Conservation (phyloP, 441 rosid species). For the Croton setiger region DNA sequence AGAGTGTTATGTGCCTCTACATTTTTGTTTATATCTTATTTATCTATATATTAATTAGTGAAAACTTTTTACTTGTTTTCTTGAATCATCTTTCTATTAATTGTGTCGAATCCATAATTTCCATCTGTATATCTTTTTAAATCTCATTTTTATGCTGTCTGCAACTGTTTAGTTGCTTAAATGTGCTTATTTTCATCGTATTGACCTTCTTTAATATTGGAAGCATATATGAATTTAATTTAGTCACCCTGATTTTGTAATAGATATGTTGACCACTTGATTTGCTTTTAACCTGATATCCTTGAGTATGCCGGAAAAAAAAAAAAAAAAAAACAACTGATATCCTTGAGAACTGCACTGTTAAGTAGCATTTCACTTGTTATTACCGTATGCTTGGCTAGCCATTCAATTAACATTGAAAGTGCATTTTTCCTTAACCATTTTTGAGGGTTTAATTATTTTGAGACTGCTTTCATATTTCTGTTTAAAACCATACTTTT, state of each 20-base stretch:
- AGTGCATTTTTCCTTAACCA: neutral
- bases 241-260: no score
- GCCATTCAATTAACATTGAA: neutral
- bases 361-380: neutral
- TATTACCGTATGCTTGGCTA: neutral
- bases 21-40: neutral
- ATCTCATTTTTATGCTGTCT: neutral
- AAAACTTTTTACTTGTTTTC: neutral
- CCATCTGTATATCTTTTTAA: neutral
- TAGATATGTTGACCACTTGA: neutral
- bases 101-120: neutral
- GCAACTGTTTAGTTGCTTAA: neutral
- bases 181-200: slow-evolving; percentile 1
- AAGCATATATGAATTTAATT: no score
- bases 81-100: neutral
- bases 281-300: neutral
- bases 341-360: neutral
- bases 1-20: neutral
- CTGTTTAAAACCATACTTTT: neutral
- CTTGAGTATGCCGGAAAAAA: no score
- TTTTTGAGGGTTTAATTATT: neutral
- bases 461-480: neutral
- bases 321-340: no score
- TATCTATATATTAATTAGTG: neutral
- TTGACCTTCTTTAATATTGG: no score